Base-by-base conservation (phyloP, 305 asterid species). In the Solanum hybrid region DNA sequence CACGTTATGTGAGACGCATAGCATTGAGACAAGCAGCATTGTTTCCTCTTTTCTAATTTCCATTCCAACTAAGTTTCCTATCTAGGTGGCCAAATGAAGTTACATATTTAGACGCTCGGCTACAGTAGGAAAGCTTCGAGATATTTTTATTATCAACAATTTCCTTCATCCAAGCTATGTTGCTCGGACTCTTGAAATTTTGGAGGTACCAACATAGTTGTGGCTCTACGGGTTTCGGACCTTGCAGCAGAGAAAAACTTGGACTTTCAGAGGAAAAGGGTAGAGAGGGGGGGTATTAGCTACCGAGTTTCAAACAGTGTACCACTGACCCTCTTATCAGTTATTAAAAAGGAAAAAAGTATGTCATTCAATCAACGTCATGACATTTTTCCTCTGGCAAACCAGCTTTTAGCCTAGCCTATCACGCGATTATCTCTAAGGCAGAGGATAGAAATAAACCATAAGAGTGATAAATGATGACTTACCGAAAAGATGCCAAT, bases 401-500 rank as follows among this genome's bases (percentile, higher is more conserved):
- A 79, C n/a, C 22, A 79, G 64, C 2, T 37, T 37, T 37, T 79
- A 69, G 76, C 76, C 4, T 69, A 34, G 82, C 51, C 46, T 78
- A 78, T 3, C 22, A 22, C 32, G 2, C 1, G 5, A 34, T 36
- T 36, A 38, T 79, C 56, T 36, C 32, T 1, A 35, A 22, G 56
- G 85, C 66, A 37, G 29, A 84, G 16, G 2, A 8, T 84, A 51
- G 64, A 51, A 29, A 16, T 31, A 29, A 82, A 31, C 42, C 42
- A 60, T 51, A 31, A 56, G 46, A 84, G 29, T 51, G 75, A 51
- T 51, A 20, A 24, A 17, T 36, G 3, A 85, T 77, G 90, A 89
- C 86, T 24, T 94, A 97, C 98, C 95, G 91, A 95, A 91, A 97
- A 95, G 86, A 97, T 93, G 86, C 96, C 93, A 80, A 89, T 93